Base-by-base conservation (phyloP, 208 protist species). In the Acanthamoeba sp. region DNA sequence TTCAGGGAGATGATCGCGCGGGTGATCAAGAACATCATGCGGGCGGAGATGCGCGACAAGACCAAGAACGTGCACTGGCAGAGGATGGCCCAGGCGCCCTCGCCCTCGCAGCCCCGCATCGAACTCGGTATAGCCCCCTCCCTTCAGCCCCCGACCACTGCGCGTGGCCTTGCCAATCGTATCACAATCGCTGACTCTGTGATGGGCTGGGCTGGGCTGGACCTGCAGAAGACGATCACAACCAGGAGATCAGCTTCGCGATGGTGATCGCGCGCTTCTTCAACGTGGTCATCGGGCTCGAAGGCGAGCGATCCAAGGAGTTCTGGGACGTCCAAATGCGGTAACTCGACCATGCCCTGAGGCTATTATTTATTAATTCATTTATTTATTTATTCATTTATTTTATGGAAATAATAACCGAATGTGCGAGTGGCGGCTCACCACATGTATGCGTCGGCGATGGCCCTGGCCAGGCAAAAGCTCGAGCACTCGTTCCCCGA, bases 251-350 rank as follows among this genome's bases (percentile, higher is more conserved):
- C n/a, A 94, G 50, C 48, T 94, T 94, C 69, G 14, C 45, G 32
- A 85, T 85, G 62, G 29, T 94, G 69, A 85, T 94, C 20, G 90
- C 90, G 2, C 48, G 57, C 1, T 80, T 94, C 50, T 94, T 94
- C 69, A 94, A 94, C 34, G 90, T 85, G 12, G 69, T 94, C n/a
- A 94, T 94, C 34, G 90, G 90, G n/a, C 62, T 92, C 40, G 71
- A 94, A 27, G 71, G 50, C 32, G 45, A 80, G 57, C 90, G 57
- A 64, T 94, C 90, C 10, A 66, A 82, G 4, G 24, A 69, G 38
- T 94, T 85, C 38, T 94, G 90, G 90, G 69, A 94, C 10, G 50
- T 66, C 12, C 69, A 94, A 22, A 82, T 66, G 32, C 9, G 90
- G 90, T 92, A 62, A n/a, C n/a, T n/a, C n/a, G n/a, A n/a, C n/a